A percentile compares a stretch with the other conserved stretches of the same genome.
These are phyloP conservation scores for Pseudogymnoascus pannorum DNA, from an alignment of 2,329 filamentous ascomycete genomes.

Conservation along the genomic window DNA sequence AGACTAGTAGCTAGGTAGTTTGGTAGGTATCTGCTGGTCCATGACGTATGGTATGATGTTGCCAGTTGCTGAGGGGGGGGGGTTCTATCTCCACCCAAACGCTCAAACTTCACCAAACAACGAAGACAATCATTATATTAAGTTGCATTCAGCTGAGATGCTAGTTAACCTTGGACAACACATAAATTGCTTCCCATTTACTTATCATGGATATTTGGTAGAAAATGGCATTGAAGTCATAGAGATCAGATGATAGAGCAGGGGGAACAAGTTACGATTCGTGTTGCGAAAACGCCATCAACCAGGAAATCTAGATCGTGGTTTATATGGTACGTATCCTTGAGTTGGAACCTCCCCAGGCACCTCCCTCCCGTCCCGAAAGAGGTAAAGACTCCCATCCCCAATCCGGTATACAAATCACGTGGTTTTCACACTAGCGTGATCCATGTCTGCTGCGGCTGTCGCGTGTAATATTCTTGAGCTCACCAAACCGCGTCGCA, in stretches of 20 bases:
- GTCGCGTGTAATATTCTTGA: slow-evolving; percentile 8
- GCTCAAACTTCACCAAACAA: background rate
- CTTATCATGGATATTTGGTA: background rate
- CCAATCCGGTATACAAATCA: background rate
- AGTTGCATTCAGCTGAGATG: background rate
- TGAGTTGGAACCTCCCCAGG: background rate
- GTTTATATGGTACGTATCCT: slow-evolving; percentile 1
- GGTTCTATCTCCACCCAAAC: background rate
- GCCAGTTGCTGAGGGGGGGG: too few species aligned
- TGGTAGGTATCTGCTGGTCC: background rate
- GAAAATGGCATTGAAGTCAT: background rate
- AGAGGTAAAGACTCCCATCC: background rate
- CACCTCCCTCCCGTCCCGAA: slow-evolving; percentile 1
- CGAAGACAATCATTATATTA: background rate
- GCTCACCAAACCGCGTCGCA: slow-evolving; percentile 8
- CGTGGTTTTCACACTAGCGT: background rate
- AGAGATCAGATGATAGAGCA: background rate
- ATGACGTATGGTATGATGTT: background rate
- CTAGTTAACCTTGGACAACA: background rate
- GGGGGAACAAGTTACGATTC: background rate
- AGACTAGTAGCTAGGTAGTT: background rate
- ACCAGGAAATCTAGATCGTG: background rate
- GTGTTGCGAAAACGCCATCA: background rate
- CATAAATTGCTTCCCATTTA: background rate
- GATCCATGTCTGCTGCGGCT: slow-evolving; percentile 7